phyloP scores from a whole-genome alignment of 1,284 basidiomycete species.

The Ustilago bromivora region DNA sequence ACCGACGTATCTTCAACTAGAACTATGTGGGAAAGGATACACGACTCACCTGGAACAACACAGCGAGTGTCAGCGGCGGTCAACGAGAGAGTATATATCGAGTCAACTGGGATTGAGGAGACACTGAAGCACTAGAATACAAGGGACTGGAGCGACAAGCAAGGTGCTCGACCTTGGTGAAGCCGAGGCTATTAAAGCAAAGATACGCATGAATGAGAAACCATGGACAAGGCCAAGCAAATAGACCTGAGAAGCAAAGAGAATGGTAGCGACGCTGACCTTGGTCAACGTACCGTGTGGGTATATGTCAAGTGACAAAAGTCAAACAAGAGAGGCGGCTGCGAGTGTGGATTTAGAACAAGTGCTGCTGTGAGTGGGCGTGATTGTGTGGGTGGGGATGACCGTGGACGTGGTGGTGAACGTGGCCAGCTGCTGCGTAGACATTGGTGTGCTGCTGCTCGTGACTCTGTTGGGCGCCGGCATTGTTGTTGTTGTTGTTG shows the following conservation, averaged over 20 bases:
- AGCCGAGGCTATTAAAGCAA: neutral
- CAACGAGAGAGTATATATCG: neutral
- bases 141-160: neutral
- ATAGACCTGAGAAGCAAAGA: neutral
- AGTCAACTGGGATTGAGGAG: neutral
- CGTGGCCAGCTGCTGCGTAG: conserved; percentile 6
- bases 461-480: neutral
- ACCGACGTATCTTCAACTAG: too few relatives aligned
- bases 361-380: conserved; percentile 7
- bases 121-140: neutral
- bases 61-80: too few relatives aligned
- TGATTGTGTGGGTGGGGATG: conserved; percentile 9
- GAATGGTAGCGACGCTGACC: neutral
- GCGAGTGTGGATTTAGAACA: neutral
- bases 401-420: conserved; percentile 19
- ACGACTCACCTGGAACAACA: too few relatives aligned
- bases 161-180: neutral
- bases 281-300: neutral
- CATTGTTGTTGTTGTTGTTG: neutral
- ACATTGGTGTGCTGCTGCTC: conserved; percentile 3
- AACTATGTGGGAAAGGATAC: too few relatives aligned
- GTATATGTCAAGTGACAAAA: conserved; percentile 9
- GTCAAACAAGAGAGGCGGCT: conserved; percentile 14
- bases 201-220: neutral
- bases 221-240: neutral